A percentile compares a stretch with the other conserved stretches of the same genome.
Evolutionary conservation across 805 yeast species (phyloP).

Genomic region (Maudiozyma bulderi): DNA sequence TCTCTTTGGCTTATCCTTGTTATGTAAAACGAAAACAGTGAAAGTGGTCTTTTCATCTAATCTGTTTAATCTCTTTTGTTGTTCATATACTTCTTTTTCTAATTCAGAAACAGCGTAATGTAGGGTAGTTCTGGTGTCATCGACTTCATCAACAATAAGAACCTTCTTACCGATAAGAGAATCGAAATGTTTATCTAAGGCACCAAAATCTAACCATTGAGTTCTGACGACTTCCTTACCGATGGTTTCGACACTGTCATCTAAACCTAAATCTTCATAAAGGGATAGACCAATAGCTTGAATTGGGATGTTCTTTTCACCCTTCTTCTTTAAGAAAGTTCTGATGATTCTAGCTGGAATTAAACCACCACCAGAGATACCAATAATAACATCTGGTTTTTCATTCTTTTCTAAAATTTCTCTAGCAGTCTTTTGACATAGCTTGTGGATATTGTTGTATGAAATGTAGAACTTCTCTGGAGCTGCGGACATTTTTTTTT

Average conservation of each 20-base stretch:
- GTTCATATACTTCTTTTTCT: slow-evolving; percentile 45
- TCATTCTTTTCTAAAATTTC: slow-evolving; percentile 35
- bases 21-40: slow-evolving; percentile 73
- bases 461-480: slow-evolving; percentile 51
- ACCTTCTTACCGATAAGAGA: slow-evolving; percentile 74
- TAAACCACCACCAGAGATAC: slow-evolving; percentile 69
- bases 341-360: slow-evolving; percentile 61
- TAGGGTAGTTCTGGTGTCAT: slow-evolving; percentile 82
- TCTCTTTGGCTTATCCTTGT: slow-evolving; percentile 71
- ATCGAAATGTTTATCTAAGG: slow-evolving; percentile 57
- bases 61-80: slow-evolving; percentile 52
- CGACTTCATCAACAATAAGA: slow-evolving; percentile 82
- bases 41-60: slow-evolving; percentile 52
- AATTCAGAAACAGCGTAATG: slow-evolving; percentile 77
- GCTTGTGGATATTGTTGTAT: slow-evolving; percentile 73
- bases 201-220: slow-evolving; percentile 82
- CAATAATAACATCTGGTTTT: slow-evolving; percentile 49
- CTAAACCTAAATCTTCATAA: slow-evolving; percentile 47
- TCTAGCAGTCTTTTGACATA: slow-evolving; percentile 61
- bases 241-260: slow-evolving; percentile 36
- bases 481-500: slow-evolving; percentile 4
- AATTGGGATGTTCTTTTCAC: slow-evolving; percentile 57
- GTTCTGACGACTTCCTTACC: slow-evolving; percentile 80
- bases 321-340: slow-evolving; percentile 49
- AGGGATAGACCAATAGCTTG: slow-evolving; percentile 61